A percentile compares a stretch with the other conserved stretches of the same genome.
Evolutionary conservation across 495 filamentous ascomycete genomes (phyloP).

Genomic region (Darksidea phi): DNA sequence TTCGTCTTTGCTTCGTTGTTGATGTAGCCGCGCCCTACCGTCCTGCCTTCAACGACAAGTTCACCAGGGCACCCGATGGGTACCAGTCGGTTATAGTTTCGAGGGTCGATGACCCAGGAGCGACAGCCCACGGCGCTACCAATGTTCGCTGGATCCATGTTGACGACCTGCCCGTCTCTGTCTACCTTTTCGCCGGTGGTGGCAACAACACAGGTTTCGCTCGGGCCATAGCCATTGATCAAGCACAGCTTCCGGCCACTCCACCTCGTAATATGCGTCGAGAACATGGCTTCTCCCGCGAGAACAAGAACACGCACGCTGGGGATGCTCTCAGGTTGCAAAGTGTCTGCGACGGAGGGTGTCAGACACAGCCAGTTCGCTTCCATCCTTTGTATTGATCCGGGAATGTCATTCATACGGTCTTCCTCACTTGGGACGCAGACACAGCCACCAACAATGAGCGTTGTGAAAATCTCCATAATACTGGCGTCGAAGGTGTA

Average conservation of each 20-base stretch:
- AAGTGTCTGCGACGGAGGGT: constrained; percentile 24
- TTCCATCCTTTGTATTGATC: constrained; percentile 30
- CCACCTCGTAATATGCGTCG: constrained; percentile 17
- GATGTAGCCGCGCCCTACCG: constrained; percentile 45
- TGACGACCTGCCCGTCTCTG: no score
- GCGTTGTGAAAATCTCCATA: constrained; percentile 27
- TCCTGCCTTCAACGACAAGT: constrained; percentile 49
- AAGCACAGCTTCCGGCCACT: constrained; percentile 15
- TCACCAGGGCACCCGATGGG: constrained; percentile 52
- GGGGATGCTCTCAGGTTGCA: constrained; percentile 19
- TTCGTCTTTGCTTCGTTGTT: constrained; percentile 39
- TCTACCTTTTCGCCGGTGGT: no score
- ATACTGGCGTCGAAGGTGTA: constrained; percentile 31
- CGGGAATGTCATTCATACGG: constrained; percentile 37
- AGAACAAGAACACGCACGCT: constrained; percentile 34
- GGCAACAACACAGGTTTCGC: constrained; percentile 6
- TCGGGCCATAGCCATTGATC: constrained; percentile 22
- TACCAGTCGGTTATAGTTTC: constrained; percentile 43
- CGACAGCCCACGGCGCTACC: constrained; percentile 37
- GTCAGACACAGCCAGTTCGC: constrained; percentile 39
- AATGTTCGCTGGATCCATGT: constrained; percentile 37
- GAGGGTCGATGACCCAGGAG: constrained; percentile 38
- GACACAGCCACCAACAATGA: constrained; percentile 23
- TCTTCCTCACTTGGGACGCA: constrained; percentile 26
- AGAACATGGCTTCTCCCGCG: constrained; percentile 25